Evolutionary conservation across 345 rosid genomes (phyloP), one percentile per base, ranked within the genome.

Genomic region (Excoecaria cochinchinensis): DNA sequence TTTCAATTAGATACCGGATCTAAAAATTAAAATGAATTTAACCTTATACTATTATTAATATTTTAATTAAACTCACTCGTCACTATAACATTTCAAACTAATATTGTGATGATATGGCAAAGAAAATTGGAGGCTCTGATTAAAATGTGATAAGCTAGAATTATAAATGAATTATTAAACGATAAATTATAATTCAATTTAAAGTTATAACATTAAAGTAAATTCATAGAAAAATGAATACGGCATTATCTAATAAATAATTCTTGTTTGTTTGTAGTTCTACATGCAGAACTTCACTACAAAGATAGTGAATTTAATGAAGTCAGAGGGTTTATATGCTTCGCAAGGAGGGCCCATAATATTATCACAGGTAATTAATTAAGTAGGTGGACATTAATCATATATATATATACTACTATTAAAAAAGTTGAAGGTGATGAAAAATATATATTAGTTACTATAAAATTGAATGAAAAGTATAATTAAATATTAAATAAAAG

Each of bases 281-380:
- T 83, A 88, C 69, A 94, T 92, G 96, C 76, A 86, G 85, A 87
- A 81, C 60, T 94, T 81, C 71, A 83, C 88, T 12, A 71, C 84
- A 50, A 86, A 73, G 70, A 85, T 92, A 69, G 96, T 89, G 67
- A 84, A 80, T 71, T 52, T 90, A 90, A 85, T 94, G 98, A 86
- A 88, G 63, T 77, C 89, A 0, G 90, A 90, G 39, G 80, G 80
- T 66, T 76, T 92, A 64, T 92, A 78, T 77, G 97, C 96, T 75
- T 90, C 97, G 0, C 96, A 90, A 75, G 97, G 97, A 70, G 97
- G 98, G 4, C 97, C 98, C 14, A 92, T 90, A 56, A 92, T 94
- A 77, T 81, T 92, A 57, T 90, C 97, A 9, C 98, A 94, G 94
- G 80, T 64, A 53, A 63, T 4, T 6, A 22, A n/a, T 31, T n/a